Evolutionary conservation across 495 filamentous ascomycete species (phyloP).

Genomic region (Aspergillus leporis): DNA sequence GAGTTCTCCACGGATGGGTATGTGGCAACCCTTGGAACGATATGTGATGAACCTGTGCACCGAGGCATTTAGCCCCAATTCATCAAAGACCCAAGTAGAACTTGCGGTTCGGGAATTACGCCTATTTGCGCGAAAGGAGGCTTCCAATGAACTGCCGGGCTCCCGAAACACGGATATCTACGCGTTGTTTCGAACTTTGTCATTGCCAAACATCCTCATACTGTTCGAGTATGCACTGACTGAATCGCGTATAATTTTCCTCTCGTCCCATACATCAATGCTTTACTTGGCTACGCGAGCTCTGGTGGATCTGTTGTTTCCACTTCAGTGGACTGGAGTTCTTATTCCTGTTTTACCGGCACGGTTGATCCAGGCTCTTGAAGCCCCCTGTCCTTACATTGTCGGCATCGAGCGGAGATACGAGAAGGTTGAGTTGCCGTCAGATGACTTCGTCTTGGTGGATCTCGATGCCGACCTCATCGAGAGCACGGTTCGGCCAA

Average conservation of each 20-base stretch:
- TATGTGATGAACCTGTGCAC: constrained; percentile 98
- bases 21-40: constrained; percentile 94
- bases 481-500: constrained; percentile 72
- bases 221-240: constrained; percentile 91
- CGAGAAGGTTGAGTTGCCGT: constrained; percentile 85
- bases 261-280: constrained; percentile 96
- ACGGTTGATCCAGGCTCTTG: constrained; percentile 81
- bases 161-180: constrained; percentile 92
- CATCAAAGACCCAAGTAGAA: constrained; percentile 95
- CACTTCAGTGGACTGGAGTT: constrained; percentile 87
- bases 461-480: constrained; percentile 90
- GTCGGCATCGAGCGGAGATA: constrained; percentile 93
- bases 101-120: constrained; percentile 86
- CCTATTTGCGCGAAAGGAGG: constrained; percentile 90
- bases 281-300: constrained; percentile 87
- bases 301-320: constrained; percentile 81
- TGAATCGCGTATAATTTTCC: constrained; percentile 92
- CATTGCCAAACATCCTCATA: constrained; percentile 85
- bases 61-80: constrained; percentile 86
- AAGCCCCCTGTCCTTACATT: constrained; percentile 96
- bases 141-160: constrained; percentile 88
- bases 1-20: constrained; percentile 87
- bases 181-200: constrained; percentile 85
- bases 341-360: constrained; percentile 91
- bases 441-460: constrained; percentile 95